These are phyloP conservation scores for Baorangia bicolor DNA, from an alignment of 768 basidiomycete genomes.

Conservation along the genomic window DNA sequence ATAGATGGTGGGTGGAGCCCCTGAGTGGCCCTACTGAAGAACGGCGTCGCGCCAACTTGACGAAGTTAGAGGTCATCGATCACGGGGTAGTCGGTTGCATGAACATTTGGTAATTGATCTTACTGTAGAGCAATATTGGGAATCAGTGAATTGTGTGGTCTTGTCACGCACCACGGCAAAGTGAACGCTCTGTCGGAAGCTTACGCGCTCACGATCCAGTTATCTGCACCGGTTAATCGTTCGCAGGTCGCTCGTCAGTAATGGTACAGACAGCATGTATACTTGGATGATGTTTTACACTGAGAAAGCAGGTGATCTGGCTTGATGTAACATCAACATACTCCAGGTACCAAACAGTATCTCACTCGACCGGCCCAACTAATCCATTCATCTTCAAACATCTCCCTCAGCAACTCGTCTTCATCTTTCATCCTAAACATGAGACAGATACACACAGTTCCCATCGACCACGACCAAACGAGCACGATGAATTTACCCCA, in stretches of 20 bases:
- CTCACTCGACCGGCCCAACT: constrained; percentile 1
- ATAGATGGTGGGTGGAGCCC: constrained; percentile 66
- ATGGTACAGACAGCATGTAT: too few species aligned
- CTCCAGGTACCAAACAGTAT: constrained; percentile 3
- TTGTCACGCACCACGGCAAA: too few species aligned
- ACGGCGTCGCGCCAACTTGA: constrained; percentile 17
- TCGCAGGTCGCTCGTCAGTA: too few species aligned
- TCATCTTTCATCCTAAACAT: constrained; percentile 1
- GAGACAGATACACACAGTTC: not conserved
- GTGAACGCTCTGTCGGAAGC: too few species aligned
- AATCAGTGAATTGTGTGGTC: too few species aligned
- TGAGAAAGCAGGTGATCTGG: too few species aligned
- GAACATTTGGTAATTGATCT: not conserved
- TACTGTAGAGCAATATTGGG: too few species aligned
- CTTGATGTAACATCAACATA: too few species aligned
- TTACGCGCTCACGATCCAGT: too few species aligned
- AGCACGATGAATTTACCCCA: not conserved
- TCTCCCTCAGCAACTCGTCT: constrained; percentile 2
- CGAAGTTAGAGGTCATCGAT: constrained; percentile 8
- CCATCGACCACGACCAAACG: not conserved
- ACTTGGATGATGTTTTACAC: too few species aligned
- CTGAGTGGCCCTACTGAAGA: constrained; percentile 45
- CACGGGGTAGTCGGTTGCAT: not conserved
- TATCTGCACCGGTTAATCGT: too few species aligned
- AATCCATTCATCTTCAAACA: constrained; percentile 7